phyloP scores from a whole-genome alignment of 2,329 filamentous ascomycete genomes.

The Rasamsonia emersonii region DNA sequence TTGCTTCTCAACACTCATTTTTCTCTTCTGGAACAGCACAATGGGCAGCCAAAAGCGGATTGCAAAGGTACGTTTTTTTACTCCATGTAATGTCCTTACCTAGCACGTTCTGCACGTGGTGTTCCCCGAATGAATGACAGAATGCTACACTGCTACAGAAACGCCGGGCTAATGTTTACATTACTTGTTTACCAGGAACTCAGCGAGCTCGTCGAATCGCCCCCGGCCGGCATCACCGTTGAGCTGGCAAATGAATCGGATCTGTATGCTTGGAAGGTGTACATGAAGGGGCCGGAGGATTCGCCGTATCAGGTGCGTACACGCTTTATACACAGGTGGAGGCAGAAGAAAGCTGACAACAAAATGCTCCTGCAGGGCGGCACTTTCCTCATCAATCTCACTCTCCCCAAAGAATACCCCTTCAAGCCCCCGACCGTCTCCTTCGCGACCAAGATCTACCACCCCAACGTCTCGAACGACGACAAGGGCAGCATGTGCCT shows the following conservation, averaged over 20 bases:
- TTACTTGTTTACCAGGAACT: slow-evolving; percentile 48
- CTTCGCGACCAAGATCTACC: slow-evolving; percentile 87
- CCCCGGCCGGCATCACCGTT: slow-evolving; percentile 50
- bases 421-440: slow-evolving; percentile 77
- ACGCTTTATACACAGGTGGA: not conserved
- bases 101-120: slow-evolving; percentile 3
- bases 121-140: too few relatives aligned
- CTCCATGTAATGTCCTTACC: not conserved
- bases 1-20: not conserved
- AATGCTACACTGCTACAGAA: not conserved
- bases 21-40: slow-evolving; percentile 6
- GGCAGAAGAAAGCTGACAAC: not conserved
- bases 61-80: slow-evolving; percentile 29
- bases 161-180: not conserved
- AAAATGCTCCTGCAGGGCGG: slow-evolving; percentile 55
- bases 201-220: slow-evolving; percentile 46
- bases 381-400: slow-evolving; percentile 63
- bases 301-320: slow-evolving; percentile 57
- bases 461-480: slow-evolving; percentile 90
- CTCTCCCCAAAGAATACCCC: slow-evolving; percentile 71
- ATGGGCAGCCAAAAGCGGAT: slow-evolving; percentile 41
- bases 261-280: slow-evolving; percentile 59
- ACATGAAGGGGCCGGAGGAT: slow-evolving; percentile 56
- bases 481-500: slow-evolving; percentile 78
- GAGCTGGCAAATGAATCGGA: slow-evolving; percentile 53